phyloP scores from a whole-genome alignment of 164 flowering plant genomes.

The Nymphaea thermarum region DNA sequence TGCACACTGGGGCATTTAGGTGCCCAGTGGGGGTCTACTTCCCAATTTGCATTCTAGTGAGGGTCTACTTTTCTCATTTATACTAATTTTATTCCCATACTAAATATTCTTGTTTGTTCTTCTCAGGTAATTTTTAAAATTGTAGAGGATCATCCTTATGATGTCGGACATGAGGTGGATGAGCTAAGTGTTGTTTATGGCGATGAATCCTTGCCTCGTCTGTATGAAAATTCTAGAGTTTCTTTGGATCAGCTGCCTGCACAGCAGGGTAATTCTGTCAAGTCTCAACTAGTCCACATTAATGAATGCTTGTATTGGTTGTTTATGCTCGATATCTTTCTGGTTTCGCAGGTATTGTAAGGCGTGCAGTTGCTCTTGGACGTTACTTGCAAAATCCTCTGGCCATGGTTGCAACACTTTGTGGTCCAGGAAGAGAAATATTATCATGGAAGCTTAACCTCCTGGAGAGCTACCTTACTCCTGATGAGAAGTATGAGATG shows the following conservation, averaged over 20 bases:
- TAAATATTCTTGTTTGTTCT: neutral
- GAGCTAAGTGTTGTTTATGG: conserved; percentile 66
- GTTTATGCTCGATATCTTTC: neutral
- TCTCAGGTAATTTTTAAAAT: conserved; percentile 73
- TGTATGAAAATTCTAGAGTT: conserved; percentile 81
- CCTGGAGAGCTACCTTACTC: conserved; percentile 57
- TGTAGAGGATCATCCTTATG: conserved; percentile 87
- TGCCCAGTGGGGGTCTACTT: no score
- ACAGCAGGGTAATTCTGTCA: conserved; percentile 40
- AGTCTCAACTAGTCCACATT: neutral
- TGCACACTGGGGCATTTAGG: no score
- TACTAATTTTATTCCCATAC: no score
- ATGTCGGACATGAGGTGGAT: conserved; percentile 75
- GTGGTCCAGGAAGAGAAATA: conserved; percentile 89
- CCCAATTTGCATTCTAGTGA: no score
- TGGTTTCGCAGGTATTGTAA: conserved; percentile 62
- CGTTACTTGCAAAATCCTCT: conserved; percentile 91
- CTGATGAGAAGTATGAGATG: conserved; percentile 90
- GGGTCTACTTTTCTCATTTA: no score
- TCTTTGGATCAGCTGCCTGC: conserved; percentile 81
- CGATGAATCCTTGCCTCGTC: conserved; percentile 84
- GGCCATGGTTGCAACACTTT: conserved; percentile 90
- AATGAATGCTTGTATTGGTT: neutral
- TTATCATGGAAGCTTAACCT: conserved; percentile 79
- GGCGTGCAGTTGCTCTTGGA: conserved; percentile 94